Conservation (phyloP, 257 asterid species). For the Solanum habrochaites region DNA sequence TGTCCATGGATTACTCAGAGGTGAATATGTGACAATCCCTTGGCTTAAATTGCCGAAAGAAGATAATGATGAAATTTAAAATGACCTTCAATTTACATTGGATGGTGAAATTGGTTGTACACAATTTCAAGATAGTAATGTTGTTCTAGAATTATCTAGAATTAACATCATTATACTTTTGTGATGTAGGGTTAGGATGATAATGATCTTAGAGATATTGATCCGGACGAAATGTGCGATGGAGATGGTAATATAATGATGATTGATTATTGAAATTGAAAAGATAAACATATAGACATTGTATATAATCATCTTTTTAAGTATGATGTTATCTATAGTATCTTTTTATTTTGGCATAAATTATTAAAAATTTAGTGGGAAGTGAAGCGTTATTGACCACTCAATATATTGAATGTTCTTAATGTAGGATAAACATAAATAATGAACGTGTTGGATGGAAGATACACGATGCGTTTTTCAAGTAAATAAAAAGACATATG, state of each 20-base stretch:
- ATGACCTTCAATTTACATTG: neutral
- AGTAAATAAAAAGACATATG: too few species aligned
- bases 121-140: neutral
- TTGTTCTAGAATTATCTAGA: neutral
- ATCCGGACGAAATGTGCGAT: slow-evolving; percentile 24
- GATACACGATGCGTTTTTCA: too few species aligned
- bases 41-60: slow-evolving; percentile 26
- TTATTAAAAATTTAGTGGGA: neutral
- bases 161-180: neutral
- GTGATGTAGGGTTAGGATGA: neutral
- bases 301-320: neutral
- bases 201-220: neutral
- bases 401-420: too few species aligned
- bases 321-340: neutral
- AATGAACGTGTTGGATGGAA: too few species aligned
- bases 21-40: slow-evolving; percentile 47
- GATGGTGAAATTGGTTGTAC: neutral
- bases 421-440: too few species aligned
- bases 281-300: neutral
- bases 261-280: slow-evolving; percentile 22
- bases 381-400: neutral
- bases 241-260: slow-evolving; percentile 53
- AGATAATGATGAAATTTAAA: neutral
- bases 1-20: slow-evolving; percentile 34
- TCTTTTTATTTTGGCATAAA: neutral